A percentile compares a stretch with the other conserved stretches of the same genome.
Conservation (phyloP, 2,329 filamentous ascomycete species). For the Tolypocladium tundrense region DNA sequence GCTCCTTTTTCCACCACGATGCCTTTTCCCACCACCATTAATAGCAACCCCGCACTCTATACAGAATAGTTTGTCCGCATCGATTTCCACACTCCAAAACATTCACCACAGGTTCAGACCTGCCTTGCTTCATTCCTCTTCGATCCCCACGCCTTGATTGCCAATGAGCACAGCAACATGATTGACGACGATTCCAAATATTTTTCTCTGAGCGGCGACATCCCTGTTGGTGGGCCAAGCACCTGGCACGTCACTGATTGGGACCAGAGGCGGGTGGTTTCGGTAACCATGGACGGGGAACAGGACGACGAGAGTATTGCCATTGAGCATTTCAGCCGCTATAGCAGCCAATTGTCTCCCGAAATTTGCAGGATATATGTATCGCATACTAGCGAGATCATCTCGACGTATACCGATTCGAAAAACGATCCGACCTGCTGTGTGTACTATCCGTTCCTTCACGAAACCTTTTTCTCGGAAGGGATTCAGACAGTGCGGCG, state of each 20-base stretch:
- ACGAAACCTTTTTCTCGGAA: background rate
- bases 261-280: background rate
- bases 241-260: background rate
- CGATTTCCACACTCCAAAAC: no score
- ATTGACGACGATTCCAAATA: background rate
- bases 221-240: background rate
- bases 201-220: background rate
- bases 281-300: background rate
- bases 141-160: background rate
- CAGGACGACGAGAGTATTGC: background rate
- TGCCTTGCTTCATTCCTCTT: background rate
- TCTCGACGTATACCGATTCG: background rate
- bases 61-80: no score
- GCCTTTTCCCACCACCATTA: no score
- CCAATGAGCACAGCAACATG: background rate
- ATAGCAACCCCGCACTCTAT: no score
- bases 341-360: background rate
- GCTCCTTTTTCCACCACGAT: no score
- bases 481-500: background rate
- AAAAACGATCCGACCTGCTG: background rate
- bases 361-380: background rate
- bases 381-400: background rate
- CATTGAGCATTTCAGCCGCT: background rate
- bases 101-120: background rate
- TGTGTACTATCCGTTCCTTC: background rate